Evolutionary conservation across 2,329 filamentous ascomycete species (phyloP).

Genomic region (Colletotrichum eleusines): DNA sequence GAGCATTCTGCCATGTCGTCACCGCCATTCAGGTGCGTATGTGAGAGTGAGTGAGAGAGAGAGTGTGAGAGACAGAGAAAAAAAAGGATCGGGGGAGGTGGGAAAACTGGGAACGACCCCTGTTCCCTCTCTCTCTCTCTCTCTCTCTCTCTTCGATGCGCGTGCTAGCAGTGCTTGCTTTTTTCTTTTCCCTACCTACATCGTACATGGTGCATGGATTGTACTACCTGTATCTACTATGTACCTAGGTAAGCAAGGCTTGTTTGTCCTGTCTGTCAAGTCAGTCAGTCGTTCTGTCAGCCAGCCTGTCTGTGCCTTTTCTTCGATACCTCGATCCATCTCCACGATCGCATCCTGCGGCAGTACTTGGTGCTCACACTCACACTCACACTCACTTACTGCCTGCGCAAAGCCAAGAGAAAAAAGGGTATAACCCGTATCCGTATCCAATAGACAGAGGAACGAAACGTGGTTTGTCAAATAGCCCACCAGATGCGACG

Average conservation of each 20-base stretch:
- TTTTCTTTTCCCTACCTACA: neutral
- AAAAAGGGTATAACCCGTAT: too few species aligned
- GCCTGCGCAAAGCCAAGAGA: too few species aligned
- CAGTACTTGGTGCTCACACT: too few species aligned
- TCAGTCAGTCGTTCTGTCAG: too few species aligned
- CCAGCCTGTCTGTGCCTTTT: too few species aligned
- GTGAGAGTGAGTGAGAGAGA: neutral
- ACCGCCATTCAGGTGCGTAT: neutral
- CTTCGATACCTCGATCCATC: neutral
- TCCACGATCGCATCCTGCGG: slow-evolving; percentile 21
- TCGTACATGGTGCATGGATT: too few species aligned
- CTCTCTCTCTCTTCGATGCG: too few species aligned
- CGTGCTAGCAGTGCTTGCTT: neutral
- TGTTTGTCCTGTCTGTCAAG: too few species aligned
- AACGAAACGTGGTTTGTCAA: neutral
- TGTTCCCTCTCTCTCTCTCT: neutral
- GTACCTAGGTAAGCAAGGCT: too few species aligned
- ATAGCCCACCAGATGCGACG: slow-evolving; percentile 14
- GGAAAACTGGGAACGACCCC: slow-evolving; percentile 43
- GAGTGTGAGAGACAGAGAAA: neutral
- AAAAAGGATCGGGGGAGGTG: neutral
- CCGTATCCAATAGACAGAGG: neutral
- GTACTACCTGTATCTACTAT: too few species aligned
- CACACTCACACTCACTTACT: too few species aligned
- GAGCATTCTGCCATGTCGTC: neutral